Percentiles rank a stretch among this genome's conserved stretches.
These are phyloP conservation scores for Lentinula detonsa DNA, from an alignment of 768 basidiomycete species.

Conservation along the genomic window DNA sequence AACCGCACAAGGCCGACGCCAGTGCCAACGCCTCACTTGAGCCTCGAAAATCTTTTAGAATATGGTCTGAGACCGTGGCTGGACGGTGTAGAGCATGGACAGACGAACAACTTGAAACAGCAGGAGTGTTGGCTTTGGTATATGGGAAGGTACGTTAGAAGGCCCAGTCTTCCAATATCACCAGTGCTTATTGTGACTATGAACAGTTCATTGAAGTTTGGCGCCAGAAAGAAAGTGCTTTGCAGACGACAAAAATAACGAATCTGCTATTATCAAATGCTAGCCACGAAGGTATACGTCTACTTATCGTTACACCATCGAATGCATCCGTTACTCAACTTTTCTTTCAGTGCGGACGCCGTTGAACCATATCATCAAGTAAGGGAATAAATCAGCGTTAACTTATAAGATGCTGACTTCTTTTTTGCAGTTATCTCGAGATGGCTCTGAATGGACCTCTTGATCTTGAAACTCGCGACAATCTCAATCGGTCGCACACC, in stretches of 20 bases:
- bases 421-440: conserved; percentile 56
- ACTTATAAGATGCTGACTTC: background rate
- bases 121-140: conserved; percentile 70
- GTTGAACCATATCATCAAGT: conserved; percentile 82
- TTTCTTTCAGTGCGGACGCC: conserved; percentile 60
- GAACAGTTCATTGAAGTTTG: conserved; percentile 82
- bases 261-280: conserved; percentile 75
- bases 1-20: conserved; percentile 45
- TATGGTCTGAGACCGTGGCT: conserved; percentile 69
- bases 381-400: conserved; percentile 10
- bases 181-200: background rate
- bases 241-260: conserved; percentile 67
- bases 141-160: conserved; percentile 55
- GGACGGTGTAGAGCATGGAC: conserved; percentile 70
- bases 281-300: conserved; percentile 63
- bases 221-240: conserved; percentile 73
- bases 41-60: conserved; percentile 75
- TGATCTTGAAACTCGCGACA: conserved; percentile 68
- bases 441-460: conserved; percentile 73
- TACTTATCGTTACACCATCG: background rate
- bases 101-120: conserved; percentile 79
- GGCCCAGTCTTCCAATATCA: background rate
- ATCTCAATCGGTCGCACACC: conserved; percentile 63
- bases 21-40: conserved; percentile 41
- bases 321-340: background rate